Conservation (phyloP, 495 filamentous ascomycete species). For the Neurospora sublineolata region DNA sequence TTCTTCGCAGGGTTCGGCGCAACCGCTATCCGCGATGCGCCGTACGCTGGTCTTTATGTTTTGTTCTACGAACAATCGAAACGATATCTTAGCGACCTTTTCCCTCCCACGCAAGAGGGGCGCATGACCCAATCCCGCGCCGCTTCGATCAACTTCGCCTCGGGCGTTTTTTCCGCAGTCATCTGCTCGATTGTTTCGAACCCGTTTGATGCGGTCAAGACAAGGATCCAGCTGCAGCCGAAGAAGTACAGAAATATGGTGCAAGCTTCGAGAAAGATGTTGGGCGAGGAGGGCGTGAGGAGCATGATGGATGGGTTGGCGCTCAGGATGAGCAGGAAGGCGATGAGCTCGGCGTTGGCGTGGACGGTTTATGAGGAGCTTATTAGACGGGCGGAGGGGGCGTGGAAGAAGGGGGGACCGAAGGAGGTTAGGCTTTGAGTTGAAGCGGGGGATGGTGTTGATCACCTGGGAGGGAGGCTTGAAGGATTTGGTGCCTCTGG, state of each 20-base stretch:
- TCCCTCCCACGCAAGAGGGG: not conserved
- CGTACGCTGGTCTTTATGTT: slow-evolving; percentile 91
- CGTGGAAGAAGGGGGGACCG: slow-evolving; percentile 27
- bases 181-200: slow-evolving; percentile 78
- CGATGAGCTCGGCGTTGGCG: slow-evolving; percentile 77
- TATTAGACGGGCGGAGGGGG: slow-evolving; percentile 61
- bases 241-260: slow-evolving; percentile 75
- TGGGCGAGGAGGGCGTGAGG: slow-evolving; percentile 67
- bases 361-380: slow-evolving; percentile 97
- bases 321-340: slow-evolving; percentile 83
- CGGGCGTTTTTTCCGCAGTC: slow-evolving; percentile 62
- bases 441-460: not conserved
- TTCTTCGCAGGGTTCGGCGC: slow-evolving; percentile 93
- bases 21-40: slow-evolving; percentile 85
- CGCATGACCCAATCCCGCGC: slow-evolving; percentile 36
- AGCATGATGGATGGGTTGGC: slow-evolving; percentile 81
- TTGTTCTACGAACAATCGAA: slow-evolving; percentile 90
- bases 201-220: slow-evolving; percentile 95
- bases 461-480: not conserved
- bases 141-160: slow-evolving; percentile 71
- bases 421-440: not conserved
- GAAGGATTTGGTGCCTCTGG: too few species aligned
- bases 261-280: slow-evolving; percentile 60
- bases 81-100: slow-evolving; percentile 42
- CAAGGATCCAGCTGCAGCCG: slow-evolving; percentile 82